Base-by-base conservation (phyloP, 2,329 filamentous ascomycete species). In the Beauveria varroae region DNA sequence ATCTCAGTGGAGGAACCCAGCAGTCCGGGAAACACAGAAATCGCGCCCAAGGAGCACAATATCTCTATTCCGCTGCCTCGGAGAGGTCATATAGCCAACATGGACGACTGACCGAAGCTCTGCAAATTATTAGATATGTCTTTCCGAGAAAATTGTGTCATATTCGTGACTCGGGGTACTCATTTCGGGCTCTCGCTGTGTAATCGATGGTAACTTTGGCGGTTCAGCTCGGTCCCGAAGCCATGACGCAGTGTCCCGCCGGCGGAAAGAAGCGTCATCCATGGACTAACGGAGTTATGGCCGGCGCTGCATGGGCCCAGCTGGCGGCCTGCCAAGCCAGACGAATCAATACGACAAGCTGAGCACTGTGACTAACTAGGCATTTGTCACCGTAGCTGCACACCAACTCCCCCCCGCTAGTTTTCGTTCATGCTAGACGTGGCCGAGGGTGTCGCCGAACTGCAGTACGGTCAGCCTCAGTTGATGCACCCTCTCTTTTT, bases 241-340 rank as follows among this genome's bases (percentile, higher is more conserved):
- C 55, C 55, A 57, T 57, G 55, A 57, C 55, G 55, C 55, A 41
- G 30, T 24, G 22, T 50, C 46, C 55, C 30, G 30, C 30, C 20
- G n/a, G 28, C 55, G 55, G 55, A 40, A 57, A 50, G 55, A 50
- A 34, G 55, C 55, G 55, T 57, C 30, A 40, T 28, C 18, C 44
- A 47, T n/a, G 55, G n/a, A 44, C 53, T 56, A 46, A 18, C 41
- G 20, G 14, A 47, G 34, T 20, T 37, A 57, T 28, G 37, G 37
- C 52, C 30, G 22, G 40, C n/a, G 20, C 3, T 49, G 4, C 24
- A 40, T 34, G 44, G 34, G 30, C 55, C 55, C n/a, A 49, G 37
- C 43, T 20, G 43, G 10, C 28, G 24, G 44, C 18, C 24, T 26
- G 52, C 24, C 52, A 41, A 22, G 41, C 22, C n/a, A 49, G n/a